Conservation (phyloP, 768 basidiomycete species). For the Tricholoma furcatifolium region DNA sequence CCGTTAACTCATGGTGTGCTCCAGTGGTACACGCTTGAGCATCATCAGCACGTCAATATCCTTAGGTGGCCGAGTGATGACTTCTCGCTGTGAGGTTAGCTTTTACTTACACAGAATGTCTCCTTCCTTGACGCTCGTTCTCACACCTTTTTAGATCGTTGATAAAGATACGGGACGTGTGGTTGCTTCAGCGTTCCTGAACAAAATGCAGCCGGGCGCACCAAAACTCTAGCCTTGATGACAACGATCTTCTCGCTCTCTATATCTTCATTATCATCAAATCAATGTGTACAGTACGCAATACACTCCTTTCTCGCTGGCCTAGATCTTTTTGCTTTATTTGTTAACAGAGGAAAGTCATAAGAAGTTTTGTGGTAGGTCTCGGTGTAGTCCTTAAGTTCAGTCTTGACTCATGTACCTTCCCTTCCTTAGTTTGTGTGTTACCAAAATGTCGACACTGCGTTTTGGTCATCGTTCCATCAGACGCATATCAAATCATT, state of each 20-base stretch:
- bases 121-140: not conserved
- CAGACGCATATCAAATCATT: conserved; percentile 7
- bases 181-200: conserved; percentile 65
- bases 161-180: conserved; percentile 58
- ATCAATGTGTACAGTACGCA: conserved; percentile 13
- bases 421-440: not conserved
- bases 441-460: conserved; percentile 5
- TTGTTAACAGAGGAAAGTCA: not conserved
- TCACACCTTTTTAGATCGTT: conserved; percentile 40
- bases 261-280: conserved; percentile 4
- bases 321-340: not conserved
- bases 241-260: not conserved
- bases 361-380: not conserved
- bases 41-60: conserved; percentile 66
- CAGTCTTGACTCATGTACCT: not conserved
- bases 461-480: not conserved
- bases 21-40: conserved; percentile 56
- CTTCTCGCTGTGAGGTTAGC: conserved; percentile 67
- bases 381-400: not conserved
- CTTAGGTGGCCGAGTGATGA: conserved; percentile 69
- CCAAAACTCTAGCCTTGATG: conserved; percentile 39
- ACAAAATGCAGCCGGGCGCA: conserved; percentile 68
- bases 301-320: conserved; percentile 6
- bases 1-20: conserved; percentile 6
- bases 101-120: conserved; percentile 8